phyloP scores from a whole-genome alignment of 2,329 filamentous ascomycete species.

The Neonectria sp. region DNA sequence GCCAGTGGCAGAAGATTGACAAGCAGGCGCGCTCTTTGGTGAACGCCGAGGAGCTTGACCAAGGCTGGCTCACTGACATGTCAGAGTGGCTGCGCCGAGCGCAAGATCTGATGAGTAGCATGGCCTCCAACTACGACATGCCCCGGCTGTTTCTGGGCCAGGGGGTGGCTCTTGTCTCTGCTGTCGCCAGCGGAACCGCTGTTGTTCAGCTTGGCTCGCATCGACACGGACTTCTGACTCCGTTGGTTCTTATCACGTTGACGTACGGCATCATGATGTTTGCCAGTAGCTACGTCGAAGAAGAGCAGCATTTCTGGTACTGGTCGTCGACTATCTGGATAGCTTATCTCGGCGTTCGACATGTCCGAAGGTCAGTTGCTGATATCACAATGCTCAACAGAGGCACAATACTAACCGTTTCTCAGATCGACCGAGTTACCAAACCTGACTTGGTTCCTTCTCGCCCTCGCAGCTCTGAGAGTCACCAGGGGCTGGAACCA shows the following conservation, averaged over 20 bases:
- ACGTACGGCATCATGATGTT: constrained; percentile 94
- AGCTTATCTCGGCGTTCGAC: constrained; percentile 65
- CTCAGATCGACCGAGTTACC: constrained; percentile 47
- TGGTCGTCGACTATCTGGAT: constrained; percentile 85
- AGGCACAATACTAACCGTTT: constrained; percentile 22
- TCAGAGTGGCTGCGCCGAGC: constrained; percentile 77
- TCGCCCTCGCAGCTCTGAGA: constrained; percentile 74
- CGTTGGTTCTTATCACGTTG: constrained; percentile 67
- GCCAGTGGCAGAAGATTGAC: constrained; percentile 71
- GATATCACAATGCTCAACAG: no score
- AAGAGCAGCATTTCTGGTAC: constrained; percentile 99
- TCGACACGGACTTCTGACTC: constrained; percentile 47
- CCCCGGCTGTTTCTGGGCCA: constrained; percentile 69
- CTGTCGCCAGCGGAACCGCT: constrained; percentile 31
- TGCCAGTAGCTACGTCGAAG: constrained; percentile 96
- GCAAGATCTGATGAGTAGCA: constrained; percentile 86
- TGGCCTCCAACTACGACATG: constrained; percentile 93
- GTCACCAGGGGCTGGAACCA: constrained; percentile 91
- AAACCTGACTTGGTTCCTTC: constrained; percentile 51
- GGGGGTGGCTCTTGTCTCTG: constrained; percentile 53
- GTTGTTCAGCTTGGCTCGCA: constrained; percentile 32
- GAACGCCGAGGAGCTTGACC: constrained; percentile 47
- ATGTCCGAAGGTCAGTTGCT: constrained; percentile 57
- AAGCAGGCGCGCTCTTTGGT: constrained; percentile 44
- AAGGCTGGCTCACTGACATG: constrained; percentile 61